These are phyloP conservation scores for Phialemoniopsis sp. DNA, from an alignment of 2,329 filamentous ascomycete species.

Conservation along the genomic window DNA sequence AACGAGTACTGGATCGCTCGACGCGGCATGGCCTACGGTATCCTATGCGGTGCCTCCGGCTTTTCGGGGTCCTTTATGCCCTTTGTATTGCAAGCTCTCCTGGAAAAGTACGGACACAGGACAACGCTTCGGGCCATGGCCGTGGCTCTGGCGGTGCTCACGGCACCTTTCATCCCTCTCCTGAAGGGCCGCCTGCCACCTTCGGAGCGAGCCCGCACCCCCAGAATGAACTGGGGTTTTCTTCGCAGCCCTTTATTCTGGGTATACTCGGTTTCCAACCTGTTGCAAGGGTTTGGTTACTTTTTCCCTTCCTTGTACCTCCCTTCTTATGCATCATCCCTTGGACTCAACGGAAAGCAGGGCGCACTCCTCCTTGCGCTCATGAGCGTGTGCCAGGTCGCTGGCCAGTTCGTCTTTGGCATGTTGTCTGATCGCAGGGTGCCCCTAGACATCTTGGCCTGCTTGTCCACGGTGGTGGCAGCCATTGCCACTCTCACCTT, in stretches of 20 bases:
- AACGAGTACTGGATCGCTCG: too few relatives aligned
- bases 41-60: too few relatives aligned
- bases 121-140: too few relatives aligned
- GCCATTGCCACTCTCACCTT: slow-evolving; percentile 44
- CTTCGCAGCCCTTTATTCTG: slow-evolving; percentile 16
- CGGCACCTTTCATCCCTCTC: too few relatives aligned
- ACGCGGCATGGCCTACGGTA: too few relatives aligned
- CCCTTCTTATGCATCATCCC: slow-evolving; percentile 40
- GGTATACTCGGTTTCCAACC: slow-evolving; percentile 40
- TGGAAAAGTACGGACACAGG: too few relatives aligned
- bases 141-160: too few relatives aligned
- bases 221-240: slow-evolving; percentile 13
- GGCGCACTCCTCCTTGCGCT: slow-evolving; percentile 42
- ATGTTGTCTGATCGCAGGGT: slow-evolving; percentile 36
- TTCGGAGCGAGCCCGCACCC: too few relatives aligned
- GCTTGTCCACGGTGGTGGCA: slow-evolving; percentile 38
- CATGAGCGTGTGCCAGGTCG: slow-evolving; percentile 41
- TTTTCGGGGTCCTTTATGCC: too few relatives aligned
- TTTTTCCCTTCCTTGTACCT: slow-evolving; percentile 53
- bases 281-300: slow-evolving; percentile 49
- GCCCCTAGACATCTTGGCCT: slow-evolving; percentile 37
- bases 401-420: slow-evolving; percentile 40
- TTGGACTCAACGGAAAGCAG: slow-evolving; percentile 28
- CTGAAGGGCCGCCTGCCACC: too few relatives aligned
- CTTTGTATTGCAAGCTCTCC: too few relatives aligned